Percentiles rank a stretch among this genome's conserved stretches.
Conservation (phyloP, 306 rosid genomes). For the Prunus armeniaca region DNA sequence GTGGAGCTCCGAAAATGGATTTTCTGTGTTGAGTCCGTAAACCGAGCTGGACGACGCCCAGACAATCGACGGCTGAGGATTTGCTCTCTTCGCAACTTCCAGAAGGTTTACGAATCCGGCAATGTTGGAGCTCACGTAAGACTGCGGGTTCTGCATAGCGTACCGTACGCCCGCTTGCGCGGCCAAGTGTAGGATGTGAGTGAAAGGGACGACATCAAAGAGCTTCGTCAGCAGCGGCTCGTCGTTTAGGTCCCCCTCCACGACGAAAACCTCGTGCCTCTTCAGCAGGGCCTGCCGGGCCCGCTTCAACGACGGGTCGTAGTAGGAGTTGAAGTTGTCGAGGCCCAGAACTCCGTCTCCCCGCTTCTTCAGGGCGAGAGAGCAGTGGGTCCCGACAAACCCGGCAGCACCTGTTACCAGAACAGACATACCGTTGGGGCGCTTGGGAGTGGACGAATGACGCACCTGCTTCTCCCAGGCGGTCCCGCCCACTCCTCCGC, state of each 20-base stretch:
- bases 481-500: slow-evolving; percentile 46
- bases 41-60: slow-evolving; percentile 94
- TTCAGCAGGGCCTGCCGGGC: slow-evolving; percentile 52
- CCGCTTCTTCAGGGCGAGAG: slow-evolving; percentile 74
- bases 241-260: slow-evolving; percentile 83
- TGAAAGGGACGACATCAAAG: slow-evolving; percentile 81
- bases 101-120: slow-evolving; percentile 90
- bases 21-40: slow-evolving; percentile 72
- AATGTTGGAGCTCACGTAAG: slow-evolving; percentile 70
- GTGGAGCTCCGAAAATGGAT: slow-evolving; percentile 72
- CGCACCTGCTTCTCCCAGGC: slow-evolving; percentile 86
- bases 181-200: slow-evolving; percentile 82
- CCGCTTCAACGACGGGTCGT: slow-evolving; percentile 79
- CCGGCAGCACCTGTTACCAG: slow-evolving; percentile 92
- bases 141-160: slow-evolving; percentile 93
- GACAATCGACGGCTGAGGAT: slow-evolving; percentile 80
- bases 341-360: slow-evolving; percentile 89
- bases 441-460: slow-evolving; percentile 65
- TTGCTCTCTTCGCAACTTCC: slow-evolving; percentile 56
- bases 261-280: slow-evolving; percentile 59
- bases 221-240: slow-evolving; percentile 55
- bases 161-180: slow-evolving; percentile 96
- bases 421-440: slow-evolving; percentile 66
- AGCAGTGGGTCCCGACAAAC: slow-evolving; percentile 74
- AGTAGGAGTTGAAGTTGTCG: slow-evolving; percentile 80